Percentiles rank a stretch among this genome's conserved stretches.
Conservation (phyloP, 2,329 filamentous ascomycete genomes). For the Colletotrichum sp. region DNA sequence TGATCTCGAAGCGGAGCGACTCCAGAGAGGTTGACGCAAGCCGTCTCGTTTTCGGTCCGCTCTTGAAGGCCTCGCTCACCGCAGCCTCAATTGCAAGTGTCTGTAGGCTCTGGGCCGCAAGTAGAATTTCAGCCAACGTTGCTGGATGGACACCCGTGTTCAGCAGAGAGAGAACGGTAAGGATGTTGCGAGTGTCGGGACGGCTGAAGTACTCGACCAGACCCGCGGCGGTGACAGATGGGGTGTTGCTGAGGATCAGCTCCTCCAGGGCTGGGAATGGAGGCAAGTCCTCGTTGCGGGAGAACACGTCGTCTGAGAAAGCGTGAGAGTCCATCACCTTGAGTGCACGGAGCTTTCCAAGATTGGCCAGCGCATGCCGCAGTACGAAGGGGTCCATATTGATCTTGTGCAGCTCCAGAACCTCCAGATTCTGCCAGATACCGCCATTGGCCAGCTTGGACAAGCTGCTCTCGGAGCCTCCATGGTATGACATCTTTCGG, state of each 20-base stretch:
- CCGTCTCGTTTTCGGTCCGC: conserved; percentile 56
- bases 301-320: conserved; percentile 80
- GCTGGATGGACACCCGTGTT: conserved; percentile 73
- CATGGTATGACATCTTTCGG: conserved; percentile 85
- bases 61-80: conserved; percentile 55
- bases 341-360: conserved; percentile 73
- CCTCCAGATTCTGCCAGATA: conserved; percentile 74
- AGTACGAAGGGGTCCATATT: conserved; percentile 74
- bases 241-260: conserved; percentile 74
- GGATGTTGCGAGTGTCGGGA: conserved; percentile 61
- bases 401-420: conserved; percentile 72
- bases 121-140: conserved; percentile 65
- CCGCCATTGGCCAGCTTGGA: conserved; percentile 69
- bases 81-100: conserved; percentile 61
- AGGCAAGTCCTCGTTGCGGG: conserved; percentile 67
- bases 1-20: conserved; percentile 85
- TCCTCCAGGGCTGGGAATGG: conserved; percentile 77
- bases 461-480: conserved; percentile 79
- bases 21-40: conserved; percentile 72
- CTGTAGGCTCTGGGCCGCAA: conserved; percentile 60
- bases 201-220: conserved; percentile 71
- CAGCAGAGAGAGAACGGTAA: conserved; percentile 74
- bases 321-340: conserved; percentile 73
- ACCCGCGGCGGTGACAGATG: conserved; percentile 74
- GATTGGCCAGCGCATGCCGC: conserved; percentile 71